Conservation (phyloP, 2,329 filamentous ascomycete genomes). For the Venturia asperata region DNA sequence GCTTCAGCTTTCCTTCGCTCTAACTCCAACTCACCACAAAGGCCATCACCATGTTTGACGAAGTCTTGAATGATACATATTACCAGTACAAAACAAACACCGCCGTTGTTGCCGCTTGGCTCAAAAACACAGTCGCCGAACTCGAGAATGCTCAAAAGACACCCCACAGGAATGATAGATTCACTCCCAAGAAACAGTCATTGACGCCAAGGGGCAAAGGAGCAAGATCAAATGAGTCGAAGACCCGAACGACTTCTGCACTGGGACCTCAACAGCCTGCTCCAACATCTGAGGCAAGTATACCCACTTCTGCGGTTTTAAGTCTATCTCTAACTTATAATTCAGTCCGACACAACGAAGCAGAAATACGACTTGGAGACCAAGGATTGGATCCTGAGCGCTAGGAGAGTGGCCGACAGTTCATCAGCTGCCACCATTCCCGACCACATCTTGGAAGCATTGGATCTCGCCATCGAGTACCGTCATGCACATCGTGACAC, state of each 20-base stretch:
- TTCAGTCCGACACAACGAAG: background rate
- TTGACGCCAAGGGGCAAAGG: background rate
- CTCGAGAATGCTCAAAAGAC: background rate
- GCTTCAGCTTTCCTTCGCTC: too few relatives aligned
- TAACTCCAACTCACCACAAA: background rate
- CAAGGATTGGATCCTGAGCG: background rate
- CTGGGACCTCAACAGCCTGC: too few relatives aligned
- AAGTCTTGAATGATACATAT: background rate
- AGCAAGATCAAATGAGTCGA: background rate
- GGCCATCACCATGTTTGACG: background rate
- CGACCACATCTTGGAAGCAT: background rate
- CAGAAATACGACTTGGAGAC: background rate
- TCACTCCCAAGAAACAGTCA: background rate
- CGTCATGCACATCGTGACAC: background rate
- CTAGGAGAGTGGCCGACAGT: background rate
- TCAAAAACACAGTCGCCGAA: background rate
- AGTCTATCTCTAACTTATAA: too few relatives aligned
- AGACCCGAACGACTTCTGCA: background rate
- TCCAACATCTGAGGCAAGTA: too few relatives aligned
- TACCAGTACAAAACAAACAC: constrained; percentile 6
- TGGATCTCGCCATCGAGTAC: background rate
- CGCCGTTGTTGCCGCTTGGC: background rate
- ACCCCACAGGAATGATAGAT: background rate
- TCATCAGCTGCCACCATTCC: background rate
- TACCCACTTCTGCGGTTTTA: too few relatives aligned